Conservation (phyloP, 495 filamentous ascomycete species). For the Rusavskia elegans region DNA sequence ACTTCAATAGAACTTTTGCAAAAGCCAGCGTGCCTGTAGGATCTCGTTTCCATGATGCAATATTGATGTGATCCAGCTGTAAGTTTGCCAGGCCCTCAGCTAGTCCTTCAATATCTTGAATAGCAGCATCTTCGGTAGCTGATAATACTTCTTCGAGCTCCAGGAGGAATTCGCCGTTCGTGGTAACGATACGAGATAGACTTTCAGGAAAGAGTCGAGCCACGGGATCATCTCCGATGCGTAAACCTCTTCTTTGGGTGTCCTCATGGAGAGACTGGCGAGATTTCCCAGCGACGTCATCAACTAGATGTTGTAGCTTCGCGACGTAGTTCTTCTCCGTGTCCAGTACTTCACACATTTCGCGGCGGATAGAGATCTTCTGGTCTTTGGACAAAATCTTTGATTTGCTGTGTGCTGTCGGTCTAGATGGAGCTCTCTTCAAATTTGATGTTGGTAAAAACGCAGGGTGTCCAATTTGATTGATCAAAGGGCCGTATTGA, state of each 20-base stretch:
- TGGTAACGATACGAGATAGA: constrained; percentile 56
- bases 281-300: constrained; percentile 58
- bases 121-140: constrained; percentile 66
- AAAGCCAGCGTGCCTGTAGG: constrained; percentile 57
- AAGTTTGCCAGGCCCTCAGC: neutral
- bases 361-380: constrained; percentile 66
- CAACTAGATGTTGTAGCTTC: constrained; percentile 68
- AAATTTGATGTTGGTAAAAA: constrained; percentile 81
- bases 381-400: constrained; percentile 63
- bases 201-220: constrained; percentile 67
- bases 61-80: constrained; percentile 16
- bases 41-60: constrained; percentile 42
- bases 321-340: constrained; percentile 88
- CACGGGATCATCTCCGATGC: constrained; percentile 36
- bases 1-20: constrained; percentile 64
- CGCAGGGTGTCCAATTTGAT: constrained; percentile 61
- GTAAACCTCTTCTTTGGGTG: neutral
- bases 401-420: constrained; percentile 57
- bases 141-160: constrained; percentile 63
- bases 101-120: constrained; percentile 40
- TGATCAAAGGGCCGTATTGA: constrained; percentile 54
- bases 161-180: constrained; percentile 64
- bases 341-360: constrained; percentile 82
- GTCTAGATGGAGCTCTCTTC: constrained; percentile 72
- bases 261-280: constrained; percentile 38